These are phyloP conservation scores for Arthrobotrys entomopaga DNA, from an alignment of 2,329 filamentous ascomycete genomes.

Conservation along the genomic window DNA sequence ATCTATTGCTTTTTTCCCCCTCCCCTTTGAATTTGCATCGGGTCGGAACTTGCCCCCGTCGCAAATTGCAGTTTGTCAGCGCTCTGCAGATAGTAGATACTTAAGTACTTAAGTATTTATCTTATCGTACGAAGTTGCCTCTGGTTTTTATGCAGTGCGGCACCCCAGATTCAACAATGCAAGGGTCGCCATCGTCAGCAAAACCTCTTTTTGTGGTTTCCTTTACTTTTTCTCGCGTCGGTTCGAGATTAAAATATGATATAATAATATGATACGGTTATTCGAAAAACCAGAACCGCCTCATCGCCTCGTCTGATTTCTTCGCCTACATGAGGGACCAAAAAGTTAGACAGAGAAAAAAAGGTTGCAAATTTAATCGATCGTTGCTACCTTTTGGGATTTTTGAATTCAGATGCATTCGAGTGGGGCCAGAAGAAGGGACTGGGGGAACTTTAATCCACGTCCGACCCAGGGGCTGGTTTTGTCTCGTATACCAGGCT, in stretches of 20 bases:
- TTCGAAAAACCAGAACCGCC: conserved; percentile 5
- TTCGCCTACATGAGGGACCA: too few species aligned
- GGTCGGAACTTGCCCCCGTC: background rate
- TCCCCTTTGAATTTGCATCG: conserved; percentile 19
- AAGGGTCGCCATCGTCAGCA: conserved; percentile 48
- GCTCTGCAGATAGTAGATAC: background rate
- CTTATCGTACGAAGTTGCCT: background rate
- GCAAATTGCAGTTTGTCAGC: background rate
- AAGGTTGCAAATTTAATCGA: conserved; percentile 43
- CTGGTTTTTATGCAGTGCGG: conserved; percentile 46
- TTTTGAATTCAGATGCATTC: too few species aligned
- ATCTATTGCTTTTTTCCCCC: background rate
- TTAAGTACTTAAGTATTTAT: background rate
- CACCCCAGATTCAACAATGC: conserved; percentile 36
- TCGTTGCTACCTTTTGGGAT: conserved; percentile 7
- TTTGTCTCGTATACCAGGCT: too few species aligned
- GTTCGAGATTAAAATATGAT: conserved; percentile 29
- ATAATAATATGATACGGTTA: conserved; percentile 37
- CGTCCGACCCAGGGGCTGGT: conserved; percentile 24
- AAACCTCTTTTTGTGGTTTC: too few species aligned
- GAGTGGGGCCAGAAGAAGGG: background rate
- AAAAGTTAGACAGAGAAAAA: too few species aligned
- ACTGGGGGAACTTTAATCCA: conserved; percentile 42
- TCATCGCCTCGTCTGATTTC: conserved; percentile 2
- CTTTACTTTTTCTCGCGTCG: background rate